A percentile compares a stretch with the other conserved stretches of the same genome.
Evolutionary conservation across 441 rosid genomes (phyloP).

Genomic region (Eutrema salsugineum): DNA sequence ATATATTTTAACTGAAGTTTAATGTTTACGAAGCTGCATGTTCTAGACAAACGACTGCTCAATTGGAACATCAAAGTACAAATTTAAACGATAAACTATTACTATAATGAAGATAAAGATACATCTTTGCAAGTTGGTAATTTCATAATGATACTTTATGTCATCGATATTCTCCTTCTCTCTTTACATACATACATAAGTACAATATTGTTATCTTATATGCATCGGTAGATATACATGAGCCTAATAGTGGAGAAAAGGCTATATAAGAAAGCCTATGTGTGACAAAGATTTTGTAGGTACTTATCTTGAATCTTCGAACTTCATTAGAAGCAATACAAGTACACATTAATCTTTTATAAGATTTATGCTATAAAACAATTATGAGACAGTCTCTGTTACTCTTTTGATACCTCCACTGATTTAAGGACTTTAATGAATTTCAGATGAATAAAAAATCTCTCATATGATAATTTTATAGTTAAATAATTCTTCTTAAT

Average conservation of each 20-base stretch:
- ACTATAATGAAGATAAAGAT: conserved; percentile 22
- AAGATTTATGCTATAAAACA: background rate
- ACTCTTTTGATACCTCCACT: too few relatives aligned
- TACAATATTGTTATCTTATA: background rate
- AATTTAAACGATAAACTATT: conserved; percentile 21
- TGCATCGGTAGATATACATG: background rate
- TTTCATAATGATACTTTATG: conserved; percentile 30
- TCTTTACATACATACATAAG: conserved; percentile 5
- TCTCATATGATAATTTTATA: too few relatives aligned
- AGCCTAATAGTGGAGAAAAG: conserved; percentile 28
- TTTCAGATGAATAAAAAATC: too few relatives aligned
- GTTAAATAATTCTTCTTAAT: too few relatives aligned
- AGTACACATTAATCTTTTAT: conserved; percentile 17
- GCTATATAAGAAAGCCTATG: conserved; percentile 36
- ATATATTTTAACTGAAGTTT: background rate
- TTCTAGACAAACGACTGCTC: conserved; percentile 33
- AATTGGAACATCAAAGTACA: conserved; percentile 35
- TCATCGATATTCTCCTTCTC: conserved; percentile 28
- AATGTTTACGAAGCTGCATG: conserved; percentile 23
- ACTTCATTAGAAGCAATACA: conserved; percentile 16
- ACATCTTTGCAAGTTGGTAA: conserved; percentile 32
- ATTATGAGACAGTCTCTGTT: too few relatives aligned
- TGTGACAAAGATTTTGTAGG: conserved; percentile 32
- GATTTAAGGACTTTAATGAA: too few relatives aligned
- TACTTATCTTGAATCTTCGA: conserved; percentile 31